Conservation (phyloP, 129 eudicot species). For the Helichrysum umbraculigerum region DNA sequence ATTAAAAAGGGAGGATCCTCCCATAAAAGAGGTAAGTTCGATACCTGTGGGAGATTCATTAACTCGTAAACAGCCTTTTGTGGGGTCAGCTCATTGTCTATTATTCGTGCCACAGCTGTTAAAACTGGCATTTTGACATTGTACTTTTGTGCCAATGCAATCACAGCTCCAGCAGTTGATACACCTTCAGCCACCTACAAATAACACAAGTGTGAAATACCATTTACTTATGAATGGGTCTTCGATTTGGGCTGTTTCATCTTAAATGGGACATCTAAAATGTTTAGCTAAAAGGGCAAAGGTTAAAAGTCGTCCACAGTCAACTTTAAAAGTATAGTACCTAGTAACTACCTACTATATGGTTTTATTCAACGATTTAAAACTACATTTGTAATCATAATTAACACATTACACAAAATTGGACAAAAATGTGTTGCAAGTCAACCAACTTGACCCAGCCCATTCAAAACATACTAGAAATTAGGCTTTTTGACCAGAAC, state of each 20-base stretch:
- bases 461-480: not conserved
- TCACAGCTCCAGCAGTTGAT: constrained; percentile 95
- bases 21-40: not conserved
- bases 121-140: constrained; percentile 96
- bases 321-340: not conserved
- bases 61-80: constrained; percentile 84
- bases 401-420: not conserved
- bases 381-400: not conserved
- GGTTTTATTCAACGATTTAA: not conserved
- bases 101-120: constrained; percentile 94
- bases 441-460: not conserved
- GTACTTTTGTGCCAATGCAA: constrained; percentile 93
- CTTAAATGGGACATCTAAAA: not conserved
- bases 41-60: constrained; percentile 96
- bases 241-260: not conserved
- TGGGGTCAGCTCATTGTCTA: constrained; percentile 94
- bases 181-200: constrained; percentile 95
- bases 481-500: not conserved
- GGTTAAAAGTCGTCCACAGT: not conserved
- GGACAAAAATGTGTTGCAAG: not conserved
- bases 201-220: constrained; percentile 15
- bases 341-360: not conserved
- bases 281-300: not conserved
- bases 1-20: not conserved
- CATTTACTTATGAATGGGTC: constrained; percentile 8